phyloP scores from a whole-genome alignment of 352 stramenopile species.

The Phytopythium kandeliae region DNA sequence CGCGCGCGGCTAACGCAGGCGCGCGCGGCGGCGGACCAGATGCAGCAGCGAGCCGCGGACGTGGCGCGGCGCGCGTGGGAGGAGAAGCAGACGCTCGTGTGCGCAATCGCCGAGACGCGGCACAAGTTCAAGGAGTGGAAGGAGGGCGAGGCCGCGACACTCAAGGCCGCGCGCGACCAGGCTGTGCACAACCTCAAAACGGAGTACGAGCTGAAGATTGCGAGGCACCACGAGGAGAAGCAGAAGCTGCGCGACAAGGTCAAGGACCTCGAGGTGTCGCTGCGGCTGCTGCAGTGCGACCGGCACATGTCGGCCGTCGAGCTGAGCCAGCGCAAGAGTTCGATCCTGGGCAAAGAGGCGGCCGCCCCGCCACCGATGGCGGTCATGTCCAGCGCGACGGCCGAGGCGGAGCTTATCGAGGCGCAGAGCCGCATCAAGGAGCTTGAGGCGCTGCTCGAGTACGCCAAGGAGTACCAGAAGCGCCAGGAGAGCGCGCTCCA shows the following conservation, averaged over 20 bases:
- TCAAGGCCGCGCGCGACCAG: slow-evolving; percentile 49
- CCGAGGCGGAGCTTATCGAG: slow-evolving; percentile 54
- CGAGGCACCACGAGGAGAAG: slow-evolving; percentile 62
- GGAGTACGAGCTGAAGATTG: slow-evolving; percentile 65
- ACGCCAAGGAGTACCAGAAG: slow-evolving; percentile 49
- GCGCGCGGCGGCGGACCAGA: slow-evolving; percentile 9
- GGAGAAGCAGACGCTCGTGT: slow-evolving; percentile 51
- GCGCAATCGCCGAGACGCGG: slow-evolving; percentile 43
- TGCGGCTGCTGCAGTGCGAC: slow-evolving; percentile 58
- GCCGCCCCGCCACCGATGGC: slow-evolving; percentile 9
- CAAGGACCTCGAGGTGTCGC: slow-evolving; percentile 63
- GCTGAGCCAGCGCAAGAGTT: slow-evolving; percentile 57
- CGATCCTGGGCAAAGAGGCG: slow-evolving; percentile 22
- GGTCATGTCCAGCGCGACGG: slow-evolving; percentile 23
- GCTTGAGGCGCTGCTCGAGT: slow-evolving; percentile 44
- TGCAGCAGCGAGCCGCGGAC: slow-evolving; percentile 16
- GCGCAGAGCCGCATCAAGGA: slow-evolving; percentile 49
- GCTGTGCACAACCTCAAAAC: slow-evolving; percentile 45
- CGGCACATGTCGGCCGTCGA: slow-evolving; percentile 49
- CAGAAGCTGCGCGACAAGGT: slow-evolving; percentile 67
- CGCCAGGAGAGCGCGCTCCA: slow-evolving; percentile 53
- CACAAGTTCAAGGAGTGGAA: slow-evolving; percentile 69
- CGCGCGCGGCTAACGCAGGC: slow-evolving; percentile 16
- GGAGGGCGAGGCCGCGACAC: slow-evolving; percentile 34
- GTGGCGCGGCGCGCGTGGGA: slow-evolving; percentile 28